Conservation (phyloP, 768 basidiomycete genomes). For the Mrakia blollopis region DNA sequence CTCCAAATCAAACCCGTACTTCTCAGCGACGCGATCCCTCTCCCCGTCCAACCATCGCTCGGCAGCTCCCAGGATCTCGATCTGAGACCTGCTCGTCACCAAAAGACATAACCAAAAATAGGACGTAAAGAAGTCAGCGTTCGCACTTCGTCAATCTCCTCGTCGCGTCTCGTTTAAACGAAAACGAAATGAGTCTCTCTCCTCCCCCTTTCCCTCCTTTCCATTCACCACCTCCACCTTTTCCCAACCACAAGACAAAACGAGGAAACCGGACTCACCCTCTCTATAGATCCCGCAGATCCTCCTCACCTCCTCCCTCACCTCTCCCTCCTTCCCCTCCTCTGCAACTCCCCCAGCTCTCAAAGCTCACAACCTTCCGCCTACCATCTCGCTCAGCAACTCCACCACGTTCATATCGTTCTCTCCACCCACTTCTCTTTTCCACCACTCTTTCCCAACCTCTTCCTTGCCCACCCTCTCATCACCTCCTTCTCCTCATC, state of each 20-base stretch:
- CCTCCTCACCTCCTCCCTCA: slow-evolving; percentile 1
- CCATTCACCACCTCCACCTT: no score
- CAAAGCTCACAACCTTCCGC: not conserved
- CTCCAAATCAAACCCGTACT: slow-evolving; percentile 10
- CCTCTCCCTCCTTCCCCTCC: not conserved
- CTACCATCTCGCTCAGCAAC: not conserved
- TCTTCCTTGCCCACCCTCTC: not conserved
- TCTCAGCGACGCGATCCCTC: not conserved
- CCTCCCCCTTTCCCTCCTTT: not conserved
- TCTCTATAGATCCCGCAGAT: not conserved
- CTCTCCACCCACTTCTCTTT: slow-evolving; percentile 9
- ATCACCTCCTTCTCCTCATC: not conserved
- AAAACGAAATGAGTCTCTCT: not conserved
- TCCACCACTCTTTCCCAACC: not conserved
- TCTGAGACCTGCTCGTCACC: not conserved
- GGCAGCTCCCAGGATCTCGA: slow-evolving; percentile 4
- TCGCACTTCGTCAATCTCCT: not conserved
- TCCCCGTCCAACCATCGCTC: not conserved
- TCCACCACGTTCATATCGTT: slow-evolving; percentile 13
- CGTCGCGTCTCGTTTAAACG: no score
- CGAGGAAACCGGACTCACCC: not conserved
- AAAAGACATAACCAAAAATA: not conserved
- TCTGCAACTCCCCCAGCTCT: no score
- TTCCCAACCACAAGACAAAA: no score
- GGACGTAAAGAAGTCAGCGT: not conserved